Percentiles rank a stretch among this genome's conserved stretches.
phyloP scores from a whole-genome alignment of 352 stramenopile species.

The Globisporangium cylindrosporum region DNA sequence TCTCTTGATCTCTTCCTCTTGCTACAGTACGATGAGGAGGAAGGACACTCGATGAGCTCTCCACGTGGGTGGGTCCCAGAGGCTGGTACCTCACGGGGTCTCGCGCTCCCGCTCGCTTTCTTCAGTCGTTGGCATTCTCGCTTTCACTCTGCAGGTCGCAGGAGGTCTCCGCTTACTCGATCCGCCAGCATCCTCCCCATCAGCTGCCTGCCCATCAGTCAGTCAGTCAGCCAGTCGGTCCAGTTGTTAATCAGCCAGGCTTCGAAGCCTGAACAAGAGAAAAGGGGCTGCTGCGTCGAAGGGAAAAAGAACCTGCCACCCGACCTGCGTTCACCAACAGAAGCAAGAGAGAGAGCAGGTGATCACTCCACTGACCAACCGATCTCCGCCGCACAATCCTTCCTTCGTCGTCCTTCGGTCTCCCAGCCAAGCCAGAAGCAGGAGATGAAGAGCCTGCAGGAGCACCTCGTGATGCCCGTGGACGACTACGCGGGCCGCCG shows the following conservation, averaged over 20 bases:
- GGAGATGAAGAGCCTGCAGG: conserved; percentile 35
- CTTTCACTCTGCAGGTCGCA: neutral
- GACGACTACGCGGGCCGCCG: conserved; percentile 36
- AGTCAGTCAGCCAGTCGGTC: neutral
- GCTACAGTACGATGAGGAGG: neutral
- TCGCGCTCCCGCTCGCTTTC: neutral
- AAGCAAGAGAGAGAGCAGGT: neutral
- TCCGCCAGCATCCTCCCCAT: neutral
- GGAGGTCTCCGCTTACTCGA: neutral
- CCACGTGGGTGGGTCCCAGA: neutral
- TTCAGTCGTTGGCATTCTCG: neutral
- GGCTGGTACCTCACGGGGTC: neutral
- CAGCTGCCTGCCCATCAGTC: neutral
- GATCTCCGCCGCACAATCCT: neutral
- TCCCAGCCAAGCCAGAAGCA: neutral
- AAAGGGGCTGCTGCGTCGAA: neutral
- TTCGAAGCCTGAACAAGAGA: neutral
- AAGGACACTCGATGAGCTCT: neutral
- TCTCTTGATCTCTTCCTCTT: neutral
- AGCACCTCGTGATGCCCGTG: conserved; percentile 46
- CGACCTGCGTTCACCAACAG: neutral
- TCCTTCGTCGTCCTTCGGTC: neutral
- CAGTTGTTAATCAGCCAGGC: neutral
- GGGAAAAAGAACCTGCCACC: neutral
- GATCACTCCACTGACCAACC: neutral